These are phyloP conservation scores for Metarhizium album DNA, from an alignment of 2,329 filamentous ascomycete species.

Conservation along the genomic window DNA sequence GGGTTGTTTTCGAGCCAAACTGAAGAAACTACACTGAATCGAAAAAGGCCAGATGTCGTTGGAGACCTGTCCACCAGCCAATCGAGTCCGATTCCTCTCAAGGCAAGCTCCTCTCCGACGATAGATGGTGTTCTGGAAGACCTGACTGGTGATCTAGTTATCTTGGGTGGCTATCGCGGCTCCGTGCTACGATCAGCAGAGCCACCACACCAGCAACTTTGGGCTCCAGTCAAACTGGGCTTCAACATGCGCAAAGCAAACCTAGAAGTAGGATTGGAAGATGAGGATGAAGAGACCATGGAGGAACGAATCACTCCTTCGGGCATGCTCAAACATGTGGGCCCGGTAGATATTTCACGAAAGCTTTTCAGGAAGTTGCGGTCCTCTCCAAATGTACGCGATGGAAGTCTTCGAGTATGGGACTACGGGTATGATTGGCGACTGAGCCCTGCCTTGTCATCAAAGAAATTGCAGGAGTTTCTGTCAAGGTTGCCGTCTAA, in stretches of 20 bases:
- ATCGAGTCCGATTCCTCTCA: background rate
- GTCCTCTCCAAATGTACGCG: conserved; percentile 60
- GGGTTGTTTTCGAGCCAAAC: conserved; percentile 17
- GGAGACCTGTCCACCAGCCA: background rate
- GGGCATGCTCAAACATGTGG: conserved; percentile 85
- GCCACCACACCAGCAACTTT: conserved; percentile 74
- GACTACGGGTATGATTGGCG: conserved; percentile 96
- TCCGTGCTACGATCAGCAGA: conserved; percentile 80
- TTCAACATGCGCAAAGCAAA: conserved; percentile 87
- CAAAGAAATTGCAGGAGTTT: conserved; percentile 59
- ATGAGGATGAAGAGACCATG: conserved; percentile 75
- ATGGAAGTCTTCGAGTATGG: conserved; percentile 65
- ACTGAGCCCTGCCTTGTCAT: conserved; percentile 68
- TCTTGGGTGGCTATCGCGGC: conserved; percentile 84
- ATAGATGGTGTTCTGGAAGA: conserved; percentile 50
- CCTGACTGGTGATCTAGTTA: conserved; percentile 73
- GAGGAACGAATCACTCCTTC: conserved; percentile 72
- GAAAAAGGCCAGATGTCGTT: background rate
- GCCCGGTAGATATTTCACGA: conserved; percentile 80
- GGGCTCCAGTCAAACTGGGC: conserved; percentile 89
- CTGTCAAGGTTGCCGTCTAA: conserved; percentile 69
- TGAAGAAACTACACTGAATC: conserved; percentile 9
- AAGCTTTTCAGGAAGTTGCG: conserved; percentile 69
- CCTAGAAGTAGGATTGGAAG: conserved; percentile 72
- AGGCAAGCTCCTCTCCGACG: conserved; percentile 13